A percentile compares a stretch with the other conserved stretches of the same genome.
Conservation (phyloP, 163 green algal species). For the Chlorella variabilis region DNA sequence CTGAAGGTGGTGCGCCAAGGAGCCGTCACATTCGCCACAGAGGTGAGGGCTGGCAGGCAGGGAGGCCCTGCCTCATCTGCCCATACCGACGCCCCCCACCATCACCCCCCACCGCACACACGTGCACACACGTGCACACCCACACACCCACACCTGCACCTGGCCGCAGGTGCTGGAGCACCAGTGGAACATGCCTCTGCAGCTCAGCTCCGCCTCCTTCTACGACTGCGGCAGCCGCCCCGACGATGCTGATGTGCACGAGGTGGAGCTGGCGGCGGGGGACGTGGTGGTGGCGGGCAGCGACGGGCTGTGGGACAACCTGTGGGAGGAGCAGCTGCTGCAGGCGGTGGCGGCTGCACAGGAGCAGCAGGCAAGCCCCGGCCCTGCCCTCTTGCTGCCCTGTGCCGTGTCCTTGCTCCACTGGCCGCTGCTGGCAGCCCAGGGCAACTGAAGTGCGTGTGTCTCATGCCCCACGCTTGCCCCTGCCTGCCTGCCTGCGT, state of each 20-base stretch:
- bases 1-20: slow-evolving; percentile 38
- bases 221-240: slow-evolving; percentile 45
- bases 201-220: slow-evolving; percentile 65
- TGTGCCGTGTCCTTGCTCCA: too few relatives aligned
- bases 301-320: slow-evolving; percentile 90
- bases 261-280: slow-evolving; percentile 34
- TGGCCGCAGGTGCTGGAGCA: slow-evolving; percentile 76
- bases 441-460: too few relatives aligned
- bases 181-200: slow-evolving; percentile 86
- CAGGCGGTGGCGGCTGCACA: slow-evolving; percentile 47
- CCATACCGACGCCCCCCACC: too few relatives aligned
- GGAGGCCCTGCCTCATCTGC: too few relatives aligned
- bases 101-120: too few relatives aligned
- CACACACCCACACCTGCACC: too few relatives aligned
- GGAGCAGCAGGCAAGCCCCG: background rate
- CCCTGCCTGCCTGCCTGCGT: too few relatives aligned
- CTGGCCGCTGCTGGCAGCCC: too few relatives aligned
- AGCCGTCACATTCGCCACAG: background rate
- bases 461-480: too few relatives aligned
- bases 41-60: background rate
- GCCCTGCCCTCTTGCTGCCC: too few relatives aligned
- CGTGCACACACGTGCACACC: too few relatives aligned
- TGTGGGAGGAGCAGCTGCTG: slow-evolving; percentile 80
- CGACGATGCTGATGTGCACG: slow-evolving; percentile 69
- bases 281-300: slow-evolving; percentile 56